Evolutionary conservation across 352 stramenopile species (phyloP).

Genomic region (Globisporangium abappressorium): DNA sequence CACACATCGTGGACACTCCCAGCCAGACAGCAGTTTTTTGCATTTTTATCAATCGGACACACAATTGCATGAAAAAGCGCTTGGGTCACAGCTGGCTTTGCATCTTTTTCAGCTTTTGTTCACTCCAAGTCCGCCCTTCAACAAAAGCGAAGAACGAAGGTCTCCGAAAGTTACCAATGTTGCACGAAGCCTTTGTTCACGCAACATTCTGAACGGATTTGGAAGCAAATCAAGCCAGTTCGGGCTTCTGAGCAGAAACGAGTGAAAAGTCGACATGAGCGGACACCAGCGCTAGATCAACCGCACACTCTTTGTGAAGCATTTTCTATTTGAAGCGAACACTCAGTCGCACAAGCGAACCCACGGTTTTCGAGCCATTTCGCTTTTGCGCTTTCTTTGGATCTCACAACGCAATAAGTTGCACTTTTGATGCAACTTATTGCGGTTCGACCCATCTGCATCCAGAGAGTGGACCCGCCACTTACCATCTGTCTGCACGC

Average conservation of each 20-base stretch:
- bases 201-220: not conserved
- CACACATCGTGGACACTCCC: not conserved
- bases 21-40: not conserved
- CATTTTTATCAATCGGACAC: not conserved
- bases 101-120: not conserved
- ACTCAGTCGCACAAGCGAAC: not conserved
- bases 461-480: not conserved
- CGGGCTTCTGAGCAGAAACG: not conserved
- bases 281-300: not conserved
- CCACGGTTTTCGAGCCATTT: not conserved
- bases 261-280: not conserved
- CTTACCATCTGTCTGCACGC: not conserved
- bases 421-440: not conserved
- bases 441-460: not conserved
- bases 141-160: not conserved
- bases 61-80: not conserved
- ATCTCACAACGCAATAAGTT: not conserved
- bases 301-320: not conserved
- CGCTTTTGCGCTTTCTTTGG: not conserved
- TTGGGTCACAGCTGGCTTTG: not conserved
- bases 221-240: not conserved
- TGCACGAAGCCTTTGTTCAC: not conserved
- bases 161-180: not conserved
- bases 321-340: not conserved
- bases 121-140: not conserved